Conservation (phyloP, 371 early-diverging fungal species). For the Mucor circinelloides region DNA sequence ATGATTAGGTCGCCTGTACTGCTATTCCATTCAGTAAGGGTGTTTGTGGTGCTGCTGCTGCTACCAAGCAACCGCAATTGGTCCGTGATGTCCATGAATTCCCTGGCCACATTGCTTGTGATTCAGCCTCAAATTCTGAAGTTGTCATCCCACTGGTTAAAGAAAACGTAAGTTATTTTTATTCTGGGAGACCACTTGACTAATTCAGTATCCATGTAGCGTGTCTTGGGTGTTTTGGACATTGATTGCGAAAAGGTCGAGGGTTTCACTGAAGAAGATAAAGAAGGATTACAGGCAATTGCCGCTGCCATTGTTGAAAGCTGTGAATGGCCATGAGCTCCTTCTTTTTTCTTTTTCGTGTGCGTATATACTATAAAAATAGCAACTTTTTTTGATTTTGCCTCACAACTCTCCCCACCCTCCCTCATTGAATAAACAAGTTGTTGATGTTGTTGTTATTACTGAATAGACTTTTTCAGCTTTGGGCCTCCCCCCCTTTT, state of each 20-base stretch:
- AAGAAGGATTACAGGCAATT: slow-evolving; percentile 71
- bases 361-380: background rate
- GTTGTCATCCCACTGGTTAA: slow-evolving; percentile 85
- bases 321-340: slow-evolving; percentile 54
- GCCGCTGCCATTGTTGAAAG: slow-evolving; percentile 64
- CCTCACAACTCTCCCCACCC: background rate
- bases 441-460: background rate
- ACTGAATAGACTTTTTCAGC: background rate
- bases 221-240: slow-evolving; percentile 83
- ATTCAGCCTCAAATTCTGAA: slow-evolving; percentile 85
- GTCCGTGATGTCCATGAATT: slow-evolving; percentile 84
- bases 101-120: slow-evolving; percentile 93
- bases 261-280: slow-evolving; percentile 81
- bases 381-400: background rate
- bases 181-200: background rate
- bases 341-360: background rate
- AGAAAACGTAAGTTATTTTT: slow-evolving; percentile 42
- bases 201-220: slow-evolving; percentile 27
- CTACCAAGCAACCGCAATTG: slow-evolving; percentile 53
- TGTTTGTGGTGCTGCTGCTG: slow-evolving; percentile 88
- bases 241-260: slow-evolving; percentile 77
- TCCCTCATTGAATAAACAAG: background rate
- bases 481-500: background rate
- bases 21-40: slow-evolving; percentile 82
- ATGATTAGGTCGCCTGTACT: slow-evolving; percentile 75